Evolutionary conservation across 495 filamentous ascomycete genomes (phyloP).

Genomic region (Chaetomium cochliodes): DNA sequence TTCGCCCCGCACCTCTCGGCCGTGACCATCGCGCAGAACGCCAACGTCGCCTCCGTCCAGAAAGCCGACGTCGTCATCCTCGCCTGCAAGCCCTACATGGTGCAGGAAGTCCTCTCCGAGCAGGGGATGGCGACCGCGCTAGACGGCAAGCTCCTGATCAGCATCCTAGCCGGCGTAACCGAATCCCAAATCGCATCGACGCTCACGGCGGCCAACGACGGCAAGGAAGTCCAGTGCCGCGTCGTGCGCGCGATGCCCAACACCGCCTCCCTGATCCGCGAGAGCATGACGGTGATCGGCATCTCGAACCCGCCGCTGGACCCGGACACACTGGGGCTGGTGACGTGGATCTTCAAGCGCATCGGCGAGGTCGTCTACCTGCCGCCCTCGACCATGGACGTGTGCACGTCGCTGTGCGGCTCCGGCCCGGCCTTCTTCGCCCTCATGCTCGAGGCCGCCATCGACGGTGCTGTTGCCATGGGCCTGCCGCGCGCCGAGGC

Average conservation of each 20-base stretch:
- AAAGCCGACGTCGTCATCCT: slow-evolving; percentile 67
- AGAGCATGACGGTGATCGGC: slow-evolving; percentile 78
- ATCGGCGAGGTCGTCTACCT: slow-evolving; percentile 68
- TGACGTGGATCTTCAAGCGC: slow-evolving; percentile 74
- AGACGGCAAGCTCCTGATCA: slow-evolving; percentile 75
- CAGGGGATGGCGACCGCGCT: slow-evolving; percentile 68
- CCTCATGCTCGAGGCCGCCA: slow-evolving; percentile 71
- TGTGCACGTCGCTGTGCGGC: slow-evolving; percentile 69
- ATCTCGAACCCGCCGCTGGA: slow-evolving; percentile 59
- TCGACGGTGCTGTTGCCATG: slow-evolving; percentile 80
- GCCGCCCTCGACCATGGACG: slow-evolving; percentile 68
- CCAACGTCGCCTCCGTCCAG: slow-evolving; percentile 59
- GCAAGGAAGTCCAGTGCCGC: slow-evolving; percentile 44
- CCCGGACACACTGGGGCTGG: slow-evolving; percentile 49
- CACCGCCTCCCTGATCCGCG: slow-evolving; percentile 65
- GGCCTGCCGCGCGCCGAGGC: slow-evolving; percentile 75
- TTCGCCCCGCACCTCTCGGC: slow-evolving; percentile 52
- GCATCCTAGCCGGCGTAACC: slow-evolving; percentile 79
- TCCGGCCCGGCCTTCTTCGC: slow-evolving; percentile 78
- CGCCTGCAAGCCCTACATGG: slow-evolving; percentile 76
- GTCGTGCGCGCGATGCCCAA: slow-evolving; percentile 80
- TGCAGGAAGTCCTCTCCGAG: slow-evolving; percentile 60
- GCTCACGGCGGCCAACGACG: slow-evolving; percentile 51
- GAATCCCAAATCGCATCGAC: slow-evolving; percentile 59
- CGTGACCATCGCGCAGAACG: slow-evolving; percentile 47